phyloP scores from a whole-genome alignment of 192 early-diverging fungal species.

The Dissophora ornata region DNA sequence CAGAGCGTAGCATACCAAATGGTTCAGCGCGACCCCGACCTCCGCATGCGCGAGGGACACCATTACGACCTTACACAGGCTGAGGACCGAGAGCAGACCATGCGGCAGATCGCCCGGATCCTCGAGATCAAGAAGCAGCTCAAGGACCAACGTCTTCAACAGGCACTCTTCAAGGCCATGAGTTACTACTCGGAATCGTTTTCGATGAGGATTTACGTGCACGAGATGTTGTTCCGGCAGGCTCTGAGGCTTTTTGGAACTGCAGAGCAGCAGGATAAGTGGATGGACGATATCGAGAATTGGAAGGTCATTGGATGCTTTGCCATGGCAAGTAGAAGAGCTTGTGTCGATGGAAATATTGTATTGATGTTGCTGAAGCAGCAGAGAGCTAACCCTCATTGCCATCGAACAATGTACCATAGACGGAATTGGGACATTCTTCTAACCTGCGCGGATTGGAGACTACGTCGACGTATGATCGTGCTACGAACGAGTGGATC shows the following conservation, averaged over 20 bases:
- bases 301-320: conserved; percentile 68
- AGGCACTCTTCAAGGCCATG: conserved; percentile 49
- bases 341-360: neutral
- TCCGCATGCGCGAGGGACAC: conserved; percentile 53
- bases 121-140: conserved; percentile 30
- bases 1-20: conserved; percentile 56
- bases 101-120: conserved; percentile 60
- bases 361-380: neutral
- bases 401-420: neutral
- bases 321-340: conserved; percentile 62
- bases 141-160: conserved; percentile 37
- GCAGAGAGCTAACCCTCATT: neutral
- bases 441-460: conserved; percentile 69
- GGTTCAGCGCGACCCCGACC: conserved; percentile 63
- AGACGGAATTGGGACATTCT: conserved; percentile 72
- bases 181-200: conserved; percentile 62
- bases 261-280: conserved; percentile 60
- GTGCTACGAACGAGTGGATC: conserved; percentile 64
- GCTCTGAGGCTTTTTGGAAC: conserved; percentile 63
- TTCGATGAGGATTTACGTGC: conserved; percentile 68
- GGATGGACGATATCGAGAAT: conserved; percentile 60
- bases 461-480: conserved; percentile 71
- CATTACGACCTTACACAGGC: conserved; percentile 56
- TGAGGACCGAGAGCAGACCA: conserved; percentile 64
- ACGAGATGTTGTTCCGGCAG: conserved; percentile 63